Conservation (phyloP, 441 rosid species). For the Gossypium gossypioides region DNA sequence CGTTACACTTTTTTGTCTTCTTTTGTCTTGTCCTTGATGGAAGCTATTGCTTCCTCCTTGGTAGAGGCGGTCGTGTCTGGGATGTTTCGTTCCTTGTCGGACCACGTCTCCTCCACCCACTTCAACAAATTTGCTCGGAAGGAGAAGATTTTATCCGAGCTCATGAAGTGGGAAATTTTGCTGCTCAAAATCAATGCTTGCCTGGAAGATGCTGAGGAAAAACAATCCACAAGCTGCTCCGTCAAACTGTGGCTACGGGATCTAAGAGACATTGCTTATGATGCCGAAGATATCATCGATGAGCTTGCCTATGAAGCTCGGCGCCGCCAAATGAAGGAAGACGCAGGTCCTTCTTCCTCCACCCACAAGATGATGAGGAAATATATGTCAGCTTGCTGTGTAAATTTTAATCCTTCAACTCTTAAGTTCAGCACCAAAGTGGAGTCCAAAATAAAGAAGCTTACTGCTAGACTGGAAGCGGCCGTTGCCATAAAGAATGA, state of each 20-base stretch:
- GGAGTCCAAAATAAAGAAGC: not conserved
- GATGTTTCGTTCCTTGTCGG: not conserved
- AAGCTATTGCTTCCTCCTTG: not conserved
- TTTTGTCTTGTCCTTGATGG: not conserved
- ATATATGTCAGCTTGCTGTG: not conserved
- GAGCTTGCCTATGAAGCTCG: slow-evolving; percentile 7
- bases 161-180: slow-evolving; percentile 1
- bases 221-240: not conserved
- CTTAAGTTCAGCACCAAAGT: not conserved
- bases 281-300: slow-evolving; percentile 12
- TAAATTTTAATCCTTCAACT: not conserved
- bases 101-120: not conserved
- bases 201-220: slow-evolving; percentile 11
- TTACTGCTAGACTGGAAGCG: not conserved
- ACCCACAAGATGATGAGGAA: not conserved
- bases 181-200: not conserved
- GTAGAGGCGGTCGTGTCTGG: not conserved
- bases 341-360: not conserved
- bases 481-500: not conserved
- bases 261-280: slow-evolving; percentile 7
- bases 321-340: not conserved
- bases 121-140: not conserved
- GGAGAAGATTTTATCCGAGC: not conserved
- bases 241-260: slow-evolving; percentile 5
- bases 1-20: not conserved